Evolutionary conservation across 768 basidiomycete species (phyloP).

Genomic region (Tubosaeta sp.): DNA sequence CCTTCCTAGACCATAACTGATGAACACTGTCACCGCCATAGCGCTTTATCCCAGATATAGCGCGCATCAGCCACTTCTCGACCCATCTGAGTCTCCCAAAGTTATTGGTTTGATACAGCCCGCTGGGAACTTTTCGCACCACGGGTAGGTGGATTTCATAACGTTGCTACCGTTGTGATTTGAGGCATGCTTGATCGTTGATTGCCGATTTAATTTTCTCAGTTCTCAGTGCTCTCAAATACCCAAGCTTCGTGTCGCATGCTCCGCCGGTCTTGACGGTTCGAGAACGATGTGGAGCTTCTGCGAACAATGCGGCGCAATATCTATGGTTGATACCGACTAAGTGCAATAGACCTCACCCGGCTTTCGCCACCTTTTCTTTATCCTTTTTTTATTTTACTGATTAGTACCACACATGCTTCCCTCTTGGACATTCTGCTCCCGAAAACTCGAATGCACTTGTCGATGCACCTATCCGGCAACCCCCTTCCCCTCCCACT

Average conservation of each 20-base stretch:
- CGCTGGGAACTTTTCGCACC: constrained; percentile 54
- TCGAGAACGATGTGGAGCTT: constrained; percentile 80
- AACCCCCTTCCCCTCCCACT: constrained; percentile 1
- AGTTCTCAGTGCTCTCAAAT: constrained; percentile 74
- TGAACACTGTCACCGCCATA: constrained; percentile 1
- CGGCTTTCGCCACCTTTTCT: constrained; percentile 13
- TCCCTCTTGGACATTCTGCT: constrained; percentile 17
- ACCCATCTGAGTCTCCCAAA: constrained; percentile 44
- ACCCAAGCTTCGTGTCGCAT: constrained; percentile 78
- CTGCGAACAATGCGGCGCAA: constrained; percentile 85
- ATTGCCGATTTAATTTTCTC: constrained; percentile 4
- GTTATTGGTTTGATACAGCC: constrained; percentile 67
- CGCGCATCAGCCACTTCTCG: constrained; percentile 55
- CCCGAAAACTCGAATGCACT: constrained; percentile 24
- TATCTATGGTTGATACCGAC: constrained; percentile 82
- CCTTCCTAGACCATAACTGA: neutral
- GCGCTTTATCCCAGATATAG: constrained; percentile 59
- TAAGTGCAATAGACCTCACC: constrained; percentile 25
- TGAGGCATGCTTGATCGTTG: constrained; percentile 12
- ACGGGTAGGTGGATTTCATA: constrained; percentile 53
- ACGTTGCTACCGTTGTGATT: constrained; percentile 3
- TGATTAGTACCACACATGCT: constrained; percentile 27
- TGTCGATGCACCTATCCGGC: constrained; percentile 22
- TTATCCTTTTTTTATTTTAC: constrained; percentile 31
- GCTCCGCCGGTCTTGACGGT: constrained; percentile 64